phyloP scores from a whole-genome alignment of 2,329 filamentous ascomycete genomes.

The Fusarium sterilihyphosum region DNA sequence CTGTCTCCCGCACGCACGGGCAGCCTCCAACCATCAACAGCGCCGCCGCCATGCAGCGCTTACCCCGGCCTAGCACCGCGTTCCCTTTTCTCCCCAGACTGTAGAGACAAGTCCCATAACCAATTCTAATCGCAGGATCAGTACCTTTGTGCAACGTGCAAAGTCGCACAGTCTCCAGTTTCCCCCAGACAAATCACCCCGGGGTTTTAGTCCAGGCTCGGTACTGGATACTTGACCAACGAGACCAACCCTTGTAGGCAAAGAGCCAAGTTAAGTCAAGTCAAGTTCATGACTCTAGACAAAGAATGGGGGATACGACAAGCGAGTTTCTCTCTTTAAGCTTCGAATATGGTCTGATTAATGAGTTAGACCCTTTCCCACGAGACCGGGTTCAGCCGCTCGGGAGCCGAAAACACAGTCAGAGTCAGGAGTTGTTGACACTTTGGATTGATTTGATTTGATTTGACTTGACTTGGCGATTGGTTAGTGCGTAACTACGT shows the following conservation, averaged over 20 bases:
- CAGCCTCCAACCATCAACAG: constrained; percentile 16
- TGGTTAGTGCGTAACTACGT: neutral
- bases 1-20: constrained; percentile 23
- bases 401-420: constrained; percentile 22
- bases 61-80: constrained; percentile 33
- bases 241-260: neutral
- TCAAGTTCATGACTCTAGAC: constrained; percentile 13
- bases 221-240: constrained; percentile 21
- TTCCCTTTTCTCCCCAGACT: constrained; percentile 7
- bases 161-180: constrained; percentile 27
- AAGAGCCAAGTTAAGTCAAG: neutral
- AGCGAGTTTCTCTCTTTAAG: neutral
- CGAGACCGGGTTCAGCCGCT: constrained; percentile 11
- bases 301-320: neutral
- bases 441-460: neutral
- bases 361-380: neutral
- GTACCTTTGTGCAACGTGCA: constrained; percentile 14
- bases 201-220: constrained; percentile 20
- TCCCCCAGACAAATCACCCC: constrained; percentile 27
- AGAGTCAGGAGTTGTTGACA: neutral
- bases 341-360: constrained; percentile 6
- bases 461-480: neutral
- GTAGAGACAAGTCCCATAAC: neutral
- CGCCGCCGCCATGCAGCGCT: constrained; percentile 37
- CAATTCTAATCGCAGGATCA: neutral